Evolutionary conservation across 1,284 basidiomycete species (phyloP), one percentile per base, ranked within the genome.

Genomic region (Irpex lacteus): DNA sequence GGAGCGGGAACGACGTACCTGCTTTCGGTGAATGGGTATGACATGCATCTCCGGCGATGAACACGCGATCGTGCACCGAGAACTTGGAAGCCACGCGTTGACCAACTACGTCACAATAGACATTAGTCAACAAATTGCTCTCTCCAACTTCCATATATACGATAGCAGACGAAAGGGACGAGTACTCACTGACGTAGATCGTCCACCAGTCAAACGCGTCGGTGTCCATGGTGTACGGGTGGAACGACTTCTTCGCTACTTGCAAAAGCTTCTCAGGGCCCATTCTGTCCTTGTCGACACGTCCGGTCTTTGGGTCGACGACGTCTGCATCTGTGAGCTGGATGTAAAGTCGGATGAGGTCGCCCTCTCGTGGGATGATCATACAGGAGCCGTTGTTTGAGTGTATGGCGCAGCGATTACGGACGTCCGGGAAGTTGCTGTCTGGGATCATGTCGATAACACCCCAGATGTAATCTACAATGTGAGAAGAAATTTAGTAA

Each of bases 1-100:
- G 5, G 6, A n/a, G 13, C 11, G 4, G 9, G 9, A 18, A 7
- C 7, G 38, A 61, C 71, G 7, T 19, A 70, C 74, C 75, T 4
- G 83, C 83, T 68, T 86, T 95, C 0, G 92, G 92, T 0, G 91
- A 93, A 75, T 95, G 93, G 0, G 93, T 95, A 71, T 95, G 93
- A 70, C 88, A 92, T 1, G 89, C 89, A 75, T 92, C 90, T 1
- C 92, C 91, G 1, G 88, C 90, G 66, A 94, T 94, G 74, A 94
- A 94, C 3, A 93, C 82, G 0, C 92, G 84, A 15, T 93, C 85
- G 26, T 85, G 74, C 2, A 84, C 77, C 3, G 88, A 87, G 74
- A 85, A 94, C 11, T 78, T 77, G 3, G 88, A 84, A 2, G 91
- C 90, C 2, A 94, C 89, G 7, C 92, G 85, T 72, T 94, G 92